These are phyloP conservation scores for Penicillium sp. DNA, from an alignment of 2,329 filamentous ascomycete species.

Conservation along the genomic window DNA sequence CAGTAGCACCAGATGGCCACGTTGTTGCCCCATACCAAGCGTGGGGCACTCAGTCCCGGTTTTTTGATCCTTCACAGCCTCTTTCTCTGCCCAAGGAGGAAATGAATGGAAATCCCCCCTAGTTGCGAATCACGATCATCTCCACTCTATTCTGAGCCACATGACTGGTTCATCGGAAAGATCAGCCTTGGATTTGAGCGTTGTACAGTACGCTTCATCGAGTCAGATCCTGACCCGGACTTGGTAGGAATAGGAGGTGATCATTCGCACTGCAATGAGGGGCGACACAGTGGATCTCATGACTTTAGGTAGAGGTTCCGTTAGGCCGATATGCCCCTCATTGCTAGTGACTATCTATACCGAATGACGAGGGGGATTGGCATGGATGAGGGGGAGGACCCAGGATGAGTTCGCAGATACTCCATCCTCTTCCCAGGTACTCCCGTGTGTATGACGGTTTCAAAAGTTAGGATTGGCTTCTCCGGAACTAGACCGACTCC, in stretches of 20 bases:
- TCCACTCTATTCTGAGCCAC: neutral
- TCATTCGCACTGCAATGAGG: conserved; percentile 2
- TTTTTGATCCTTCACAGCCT: neutral
- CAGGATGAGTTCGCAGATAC: neutral
- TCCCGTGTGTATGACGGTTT: conserved; percentile 1
- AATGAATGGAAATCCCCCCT: neutral
- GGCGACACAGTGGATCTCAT: neutral
- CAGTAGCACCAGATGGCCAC: conserved; percentile 9
- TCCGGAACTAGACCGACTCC: conserved; percentile 7
- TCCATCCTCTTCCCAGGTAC: neutral
- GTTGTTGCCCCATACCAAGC: conserved; percentile 9
- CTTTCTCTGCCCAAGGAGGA: neutral
- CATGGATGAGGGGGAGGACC: neutral
- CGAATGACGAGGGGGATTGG: neutral
- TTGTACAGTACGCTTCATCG: conserved; percentile 2
- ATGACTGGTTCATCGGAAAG: conserved; percentile 9
- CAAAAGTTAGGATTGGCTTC: conserved; percentile 1
- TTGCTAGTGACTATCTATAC: neutral
- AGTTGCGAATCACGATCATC: neutral
- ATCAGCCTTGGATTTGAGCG: conserved; percentile 5
- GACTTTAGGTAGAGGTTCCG: neutral
- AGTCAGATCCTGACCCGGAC: conserved; percentile 4
- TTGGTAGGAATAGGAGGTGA: conserved; percentile 5
- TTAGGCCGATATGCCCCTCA: neutral
- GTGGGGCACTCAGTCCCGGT: neutral